Evolutionary conservation across 2,329 filamentous ascomycete genomes (phyloP).

Genomic region (Shiraia bambusicola): DNA sequence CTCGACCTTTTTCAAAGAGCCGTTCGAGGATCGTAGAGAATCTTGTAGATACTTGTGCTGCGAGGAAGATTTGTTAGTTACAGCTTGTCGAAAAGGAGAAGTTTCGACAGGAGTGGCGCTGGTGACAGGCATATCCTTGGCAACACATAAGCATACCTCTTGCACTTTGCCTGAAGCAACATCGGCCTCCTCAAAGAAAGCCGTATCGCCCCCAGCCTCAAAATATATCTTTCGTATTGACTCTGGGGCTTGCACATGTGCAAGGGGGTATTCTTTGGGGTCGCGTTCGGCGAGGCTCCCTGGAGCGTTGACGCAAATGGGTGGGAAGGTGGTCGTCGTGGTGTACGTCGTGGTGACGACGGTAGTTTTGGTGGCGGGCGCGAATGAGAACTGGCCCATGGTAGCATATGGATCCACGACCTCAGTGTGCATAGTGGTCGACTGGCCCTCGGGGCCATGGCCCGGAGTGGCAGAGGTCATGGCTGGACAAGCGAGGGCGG

Average conservation of each 20-base stretch:
- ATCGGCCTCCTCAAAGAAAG: constrained; percentile 65
- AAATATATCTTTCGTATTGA: constrained; percentile 78
- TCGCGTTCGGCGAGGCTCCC: constrained; percentile 72
- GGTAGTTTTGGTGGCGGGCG: constrained; percentile 64
- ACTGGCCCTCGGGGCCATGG: constrained; percentile 27
- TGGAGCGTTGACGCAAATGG: constrained; percentile 75
- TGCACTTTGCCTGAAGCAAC: constrained; percentile 55
- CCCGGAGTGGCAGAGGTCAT: constrained; percentile 33
- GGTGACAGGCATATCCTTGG: constrained; percentile 20
- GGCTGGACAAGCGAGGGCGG: constrained; percentile 11
- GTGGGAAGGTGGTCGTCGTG: constrained; percentile 78
- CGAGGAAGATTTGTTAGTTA: constrained; percentile 29
- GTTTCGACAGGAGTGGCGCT: constrained; percentile 21
- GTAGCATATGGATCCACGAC: constrained; percentile 43
- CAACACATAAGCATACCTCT: constrained; percentile 49
- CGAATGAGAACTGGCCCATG: constrained; percentile 62
- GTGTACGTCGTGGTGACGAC: constrained; percentile 89
- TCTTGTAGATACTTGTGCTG: constrained; percentile 50
- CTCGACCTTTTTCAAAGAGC: constrained; percentile 46
- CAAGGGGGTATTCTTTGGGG: constrained; percentile 86
- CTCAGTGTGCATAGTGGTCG: constrained; percentile 28
- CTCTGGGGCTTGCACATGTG: constrained; percentile 76
- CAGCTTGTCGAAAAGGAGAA: constrained; percentile 6
- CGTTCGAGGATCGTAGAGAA: constrained; percentile 50
- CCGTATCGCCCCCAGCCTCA: constrained; percentile 62